Evolutionary conservation across 495 filamentous ascomycete genomes (phyloP), one percentile per base, ranked within the genome.

Genomic region (Amniculicola lignicola): DNA sequence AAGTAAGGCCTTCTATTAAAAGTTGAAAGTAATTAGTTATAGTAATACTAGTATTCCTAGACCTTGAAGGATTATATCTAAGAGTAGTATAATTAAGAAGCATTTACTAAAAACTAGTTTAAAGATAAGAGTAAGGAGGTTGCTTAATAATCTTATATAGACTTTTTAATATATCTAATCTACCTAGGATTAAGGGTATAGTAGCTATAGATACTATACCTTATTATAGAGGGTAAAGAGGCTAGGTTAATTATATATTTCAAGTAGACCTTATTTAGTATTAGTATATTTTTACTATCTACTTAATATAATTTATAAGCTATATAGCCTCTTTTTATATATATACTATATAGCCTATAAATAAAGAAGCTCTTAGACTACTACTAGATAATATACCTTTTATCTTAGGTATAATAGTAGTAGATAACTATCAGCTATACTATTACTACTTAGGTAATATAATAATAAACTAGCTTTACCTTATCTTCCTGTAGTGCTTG

Each of bases 1-100:
- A 15, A 15, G 36, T 39, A 15, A 39, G 36, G n/a, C 36, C n/a
- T 15, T 39, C 36, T 39, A 39, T 39, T 39, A 15, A 39, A 39
- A 39, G 36, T 39, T 15, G 36, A 39, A 39, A 39, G 36, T 39
- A 15, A 39, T 39, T 15, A 18, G 36, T 39, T 39, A 39, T 39
- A 15, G 36, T 18, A 15, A 39, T 39, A 39, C 36, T 6, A 15
- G 36, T 39, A 39, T 39, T 39, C n/a, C 5, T 39, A 18, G n/a
- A 39, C 36, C n/a, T 39, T 15, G 36, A 39, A 39, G 36, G n/a
- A 39, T 39, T 39, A 18, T 15, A 18, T 39, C 19, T 39, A 15
- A 39, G 4, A 39, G 36, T 39, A 15, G 36, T 39, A 18, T 4
- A 18, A 39, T 15, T 15, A 39, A 39, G 36, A 39, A 39, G 36